Percentiles rank a stretch among this genome's conserved stretches.
Conservation (phyloP, 805 yeast genomes). For the Wickerhamomyces strasburgensis region DNA sequence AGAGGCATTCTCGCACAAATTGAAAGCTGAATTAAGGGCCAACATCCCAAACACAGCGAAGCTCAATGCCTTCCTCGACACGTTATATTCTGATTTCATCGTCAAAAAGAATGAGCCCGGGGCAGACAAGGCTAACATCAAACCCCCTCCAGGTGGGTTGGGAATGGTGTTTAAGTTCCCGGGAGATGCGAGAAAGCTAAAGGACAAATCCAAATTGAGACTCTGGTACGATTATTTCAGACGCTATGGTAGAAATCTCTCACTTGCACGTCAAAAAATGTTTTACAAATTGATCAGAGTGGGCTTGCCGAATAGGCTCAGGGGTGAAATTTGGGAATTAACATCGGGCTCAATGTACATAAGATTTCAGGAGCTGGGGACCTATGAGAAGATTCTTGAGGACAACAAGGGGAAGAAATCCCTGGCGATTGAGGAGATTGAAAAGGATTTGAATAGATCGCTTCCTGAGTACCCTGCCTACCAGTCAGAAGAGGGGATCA, state of each 20-base stretch:
- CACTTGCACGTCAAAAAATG: constrained; percentile 65
- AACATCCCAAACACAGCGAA: constrained; percentile 59
- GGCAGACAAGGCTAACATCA: constrained; percentile 31
- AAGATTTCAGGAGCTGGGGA: constrained; percentile 56
- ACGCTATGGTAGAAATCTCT: constrained; percentile 78
- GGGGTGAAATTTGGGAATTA: constrained; percentile 97
- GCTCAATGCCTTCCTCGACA: constrained; percentile 58
- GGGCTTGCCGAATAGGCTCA: constrained; percentile 87
- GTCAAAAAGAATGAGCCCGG: constrained; percentile 44
- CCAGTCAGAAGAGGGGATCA: constrained; percentile 81
- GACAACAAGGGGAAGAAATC: constrained; percentile 63
- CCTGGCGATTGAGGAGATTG: constrained; percentile 91
- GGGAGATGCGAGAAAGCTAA: constrained; percentile 71
- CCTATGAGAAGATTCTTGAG: constrained; percentile 53
- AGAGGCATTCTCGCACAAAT: constrained; percentile 69
- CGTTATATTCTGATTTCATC: constrained; percentile 84
- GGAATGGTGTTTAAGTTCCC: constrained; percentile 86
- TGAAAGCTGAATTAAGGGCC: constrained; percentile 56
- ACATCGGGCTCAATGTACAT: constrained; percentile 80
- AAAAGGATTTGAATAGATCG: constrained; percentile 90
- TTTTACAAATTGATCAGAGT: constrained; percentile 82
- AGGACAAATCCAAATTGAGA: constrained; percentile 82
- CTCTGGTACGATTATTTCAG: constrained; percentile 91
- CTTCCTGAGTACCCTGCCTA: constrained; percentile 95
- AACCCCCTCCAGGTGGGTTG: constrained; percentile 75